Evolutionary conservation across 768 basidiomycete species (phyloP).

Genomic region (Hortiboletus campestris): DNA sequence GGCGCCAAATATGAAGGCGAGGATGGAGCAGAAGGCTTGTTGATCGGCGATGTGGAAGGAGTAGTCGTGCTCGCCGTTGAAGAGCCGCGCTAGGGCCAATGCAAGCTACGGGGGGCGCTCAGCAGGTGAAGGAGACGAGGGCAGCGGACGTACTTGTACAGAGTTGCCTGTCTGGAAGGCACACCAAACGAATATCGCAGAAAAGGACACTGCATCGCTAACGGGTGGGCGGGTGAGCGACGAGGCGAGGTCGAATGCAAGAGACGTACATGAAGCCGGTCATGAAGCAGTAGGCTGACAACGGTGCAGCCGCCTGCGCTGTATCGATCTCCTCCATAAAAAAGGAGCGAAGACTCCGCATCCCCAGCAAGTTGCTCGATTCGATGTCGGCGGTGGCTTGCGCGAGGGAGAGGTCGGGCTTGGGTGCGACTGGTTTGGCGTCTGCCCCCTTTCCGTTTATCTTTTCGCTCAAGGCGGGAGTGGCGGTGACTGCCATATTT

Average conservation of each 20-base stretch:
- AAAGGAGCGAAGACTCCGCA: conserved; percentile 9
- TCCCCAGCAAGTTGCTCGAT: neutral
- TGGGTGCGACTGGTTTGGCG: neutral
- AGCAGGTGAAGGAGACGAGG: neutral
- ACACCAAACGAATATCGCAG: conserved; percentile 81
- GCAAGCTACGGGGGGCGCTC: conserved; percentile 49
- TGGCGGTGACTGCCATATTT: conserved; percentile 3
- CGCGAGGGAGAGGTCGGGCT: neutral
- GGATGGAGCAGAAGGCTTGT: conserved; percentile 78
- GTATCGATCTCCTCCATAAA: conserved; percentile 28
- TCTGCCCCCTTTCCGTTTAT: neutral
- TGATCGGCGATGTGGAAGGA: conserved; percentile 79
- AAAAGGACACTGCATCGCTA: conserved; percentile 72
- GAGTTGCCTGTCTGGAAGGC: conserved; percentile 84
- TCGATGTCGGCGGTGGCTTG: conserved; percentile 17
- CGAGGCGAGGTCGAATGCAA: neutral
- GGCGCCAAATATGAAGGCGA: conserved; percentile 77
- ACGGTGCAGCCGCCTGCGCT: conserved; percentile 43
- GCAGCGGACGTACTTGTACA: conserved; percentile 46
- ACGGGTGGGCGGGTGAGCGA: neutral
- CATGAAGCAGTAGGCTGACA: conserved; percentile 74
- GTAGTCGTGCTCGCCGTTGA: conserved; percentile 49
- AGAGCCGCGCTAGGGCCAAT: conserved; percentile 80
- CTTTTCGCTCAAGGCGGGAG: neutral
- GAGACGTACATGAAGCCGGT: conserved; percentile 68